Conservation (phyloP, 2,329 filamentous ascomycete genomes). For the Pezicula radicicola region DNA sequence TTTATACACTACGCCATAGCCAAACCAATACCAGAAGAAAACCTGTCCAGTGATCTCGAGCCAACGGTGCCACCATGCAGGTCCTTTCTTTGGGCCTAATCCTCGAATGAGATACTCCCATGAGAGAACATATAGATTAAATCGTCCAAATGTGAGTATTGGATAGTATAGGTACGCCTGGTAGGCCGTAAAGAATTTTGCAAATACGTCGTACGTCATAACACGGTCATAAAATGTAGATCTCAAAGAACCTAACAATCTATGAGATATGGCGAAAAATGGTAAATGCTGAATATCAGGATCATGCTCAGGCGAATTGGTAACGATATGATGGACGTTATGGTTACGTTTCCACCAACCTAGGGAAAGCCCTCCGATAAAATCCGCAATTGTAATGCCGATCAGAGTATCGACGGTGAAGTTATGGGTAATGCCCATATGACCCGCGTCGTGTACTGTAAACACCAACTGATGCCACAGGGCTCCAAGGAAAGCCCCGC, state of each 20-base stretch:
- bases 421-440: slow-evolving; percentile 95
- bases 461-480: slow-evolving; percentile 97
- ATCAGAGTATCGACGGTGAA: slow-evolving; percentile 82
- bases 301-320: slow-evolving; percentile 92
- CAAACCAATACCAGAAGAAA: slow-evolving; percentile 86
- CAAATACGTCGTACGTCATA: slow-evolving; percentile 75
- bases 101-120: slow-evolving; percentile 74
- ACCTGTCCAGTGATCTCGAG: slow-evolving; percentile 73
- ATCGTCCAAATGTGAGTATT: slow-evolving; percentile 75
- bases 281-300: slow-evolving; percentile 92
- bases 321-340: slow-evolving; percentile 96
- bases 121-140: slow-evolving; percentile 82
- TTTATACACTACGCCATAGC: slow-evolving; percentile 75
- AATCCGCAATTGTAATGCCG: slow-evolving; percentile 88
- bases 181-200: slow-evolving; percentile 66
- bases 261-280: slow-evolving; percentile 82
- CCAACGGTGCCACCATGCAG: slow-evolving; percentile 79
- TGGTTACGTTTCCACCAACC: slow-evolving; percentile 98
- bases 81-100: slow-evolving; percentile 69
- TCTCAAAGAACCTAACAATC: slow-evolving; percentile 68
- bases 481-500: slow-evolving; percentile 72
- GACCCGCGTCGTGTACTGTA: slow-evolving; percentile 88
- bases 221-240: slow-evolving; percentile 82
- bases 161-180: slow-evolving; percentile 84
- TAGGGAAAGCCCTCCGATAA: slow-evolving; percentile 80